phyloP scores from a whole-genome alignment of 164 flowering plant genomes.

The Tetrastigma voinierianum region DNA sequence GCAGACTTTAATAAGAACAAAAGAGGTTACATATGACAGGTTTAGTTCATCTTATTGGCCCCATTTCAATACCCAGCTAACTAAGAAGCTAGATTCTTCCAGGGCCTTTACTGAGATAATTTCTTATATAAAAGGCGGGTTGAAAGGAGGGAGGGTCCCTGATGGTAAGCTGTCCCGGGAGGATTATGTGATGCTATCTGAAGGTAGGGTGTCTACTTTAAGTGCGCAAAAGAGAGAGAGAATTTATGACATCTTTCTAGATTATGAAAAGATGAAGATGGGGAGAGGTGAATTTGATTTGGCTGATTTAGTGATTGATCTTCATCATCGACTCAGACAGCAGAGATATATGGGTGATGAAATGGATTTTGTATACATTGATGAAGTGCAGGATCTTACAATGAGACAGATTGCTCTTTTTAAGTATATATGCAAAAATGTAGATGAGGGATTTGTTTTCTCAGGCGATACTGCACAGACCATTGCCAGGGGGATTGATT shows the following conservation, averaged over 20 bases:
- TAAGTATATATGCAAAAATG: slow-evolving; percentile 60
- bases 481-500: slow-evolving; percentile 64
- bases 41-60: slow-evolving; percentile 74
- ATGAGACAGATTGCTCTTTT: slow-evolving; percentile 77
- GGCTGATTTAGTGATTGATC: slow-evolving; percentile 69
- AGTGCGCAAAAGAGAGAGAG: slow-evolving; percentile 36
- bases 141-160: slow-evolving; percentile 20
- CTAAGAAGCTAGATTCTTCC: slow-evolving; percentile 59
- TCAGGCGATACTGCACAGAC: slow-evolving; percentile 89
- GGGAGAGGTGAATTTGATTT: slow-evolving; percentile 63
- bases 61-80: slow-evolving; percentile 50
- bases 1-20: slow-evolving; percentile 42
- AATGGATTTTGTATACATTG: slow-evolving; percentile 75
- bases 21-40: slow-evolving; percentile 56
- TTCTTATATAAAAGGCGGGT: slow-evolving; percentile 73
- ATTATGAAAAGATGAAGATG: slow-evolving; percentile 61
- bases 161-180: slow-evolving; percentile 41
- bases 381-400: slow-evolving; percentile 86
- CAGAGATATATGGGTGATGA: slow-evolving; percentile 37
- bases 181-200: slow-evolving; percentile 48
- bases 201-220: slow-evolving; percentile 45
- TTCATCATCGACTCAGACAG: slow-evolving; percentile 46
- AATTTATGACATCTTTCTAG: slow-evolving; percentile 51
- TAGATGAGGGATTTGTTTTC: slow-evolving; percentile 69
- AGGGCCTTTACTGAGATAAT: slow-evolving; percentile 73